Conservation (phyloP, 805 yeast genomes). For the Wickerhamomyces sydowiorum region DNA sequence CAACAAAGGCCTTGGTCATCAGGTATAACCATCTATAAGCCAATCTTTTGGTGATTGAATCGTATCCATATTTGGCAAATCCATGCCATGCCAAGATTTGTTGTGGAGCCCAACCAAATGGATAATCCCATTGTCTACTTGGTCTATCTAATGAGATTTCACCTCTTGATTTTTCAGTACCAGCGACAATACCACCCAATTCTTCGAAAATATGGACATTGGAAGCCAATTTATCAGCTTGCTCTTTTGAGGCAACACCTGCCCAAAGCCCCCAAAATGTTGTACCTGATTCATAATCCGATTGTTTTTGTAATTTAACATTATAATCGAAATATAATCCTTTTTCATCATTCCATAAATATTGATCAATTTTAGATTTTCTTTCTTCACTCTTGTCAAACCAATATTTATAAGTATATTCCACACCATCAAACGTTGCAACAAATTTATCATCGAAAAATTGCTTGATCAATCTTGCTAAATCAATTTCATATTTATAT, state of each 20-base stretch:
- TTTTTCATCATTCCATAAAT: constrained; percentile 77
- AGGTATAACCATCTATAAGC: constrained; percentile 85
- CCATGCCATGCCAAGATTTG: constrained; percentile 95
- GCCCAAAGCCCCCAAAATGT: constrained; percentile 93
- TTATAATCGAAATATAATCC: constrained; percentile 85
- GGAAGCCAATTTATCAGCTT: constrained; percentile 59
- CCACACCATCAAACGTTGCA: constrained; percentile 28
- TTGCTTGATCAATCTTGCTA: constrained; percentile 54
- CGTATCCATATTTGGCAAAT: constrained; percentile 62
- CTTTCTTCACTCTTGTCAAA: constrained; percentile 47
- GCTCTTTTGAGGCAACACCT: constrained; percentile 56
- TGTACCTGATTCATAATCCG: constrained; percentile 79
- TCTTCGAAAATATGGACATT: constrained; percentile 71
- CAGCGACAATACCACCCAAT: constrained; percentile 84
- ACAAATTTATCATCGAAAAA: constrained; percentile 46
- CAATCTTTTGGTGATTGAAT: constrained; percentile 58
- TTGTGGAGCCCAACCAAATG: constrained; percentile 98
- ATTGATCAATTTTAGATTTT: constrained; percentile 50
- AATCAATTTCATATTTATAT: constrained; percentile 87
- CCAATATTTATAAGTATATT: constrained; percentile 58
- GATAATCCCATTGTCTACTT: constrained; percentile 97
- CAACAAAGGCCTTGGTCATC: constrained; percentile 87
- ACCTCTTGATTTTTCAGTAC: constrained; percentile 73
- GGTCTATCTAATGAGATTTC: constrained; percentile 64
- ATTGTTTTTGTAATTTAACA: constrained; percentile 46